Conservation (phyloP, 2,329 filamentous ascomycete genomes). For the Macrophomina phaseolina region DNA sequence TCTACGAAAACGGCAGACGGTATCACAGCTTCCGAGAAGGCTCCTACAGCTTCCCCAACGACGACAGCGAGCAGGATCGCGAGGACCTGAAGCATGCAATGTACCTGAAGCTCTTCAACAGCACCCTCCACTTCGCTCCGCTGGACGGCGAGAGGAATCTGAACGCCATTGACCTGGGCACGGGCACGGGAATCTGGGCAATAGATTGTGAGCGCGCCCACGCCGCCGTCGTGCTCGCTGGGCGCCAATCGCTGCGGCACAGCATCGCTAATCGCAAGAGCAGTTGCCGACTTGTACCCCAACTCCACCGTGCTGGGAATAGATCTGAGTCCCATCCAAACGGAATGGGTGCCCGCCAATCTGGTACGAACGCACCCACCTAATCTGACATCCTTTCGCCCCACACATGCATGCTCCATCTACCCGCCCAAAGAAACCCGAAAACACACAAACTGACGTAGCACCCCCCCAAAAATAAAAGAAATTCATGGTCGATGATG, state of each 20-base stretch:
- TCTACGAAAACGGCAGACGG: conserved; percentile 62
- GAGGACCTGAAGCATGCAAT: conserved; percentile 64
- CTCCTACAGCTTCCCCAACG: conserved; percentile 64
- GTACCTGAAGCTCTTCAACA: conserved; percentile 49
- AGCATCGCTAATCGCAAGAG: background rate
- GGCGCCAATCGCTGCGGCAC: background rate
- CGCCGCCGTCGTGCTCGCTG: background rate
- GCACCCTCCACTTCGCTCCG: conserved; percentile 60
- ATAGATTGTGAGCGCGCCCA: conserved; percentile 49
- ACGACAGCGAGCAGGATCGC: conserved; percentile 64
- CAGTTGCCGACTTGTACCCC: conserved; percentile 30
- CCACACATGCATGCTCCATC: background rate
- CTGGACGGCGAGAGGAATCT: conserved; percentile 53
- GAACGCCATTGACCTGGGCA: conserved; percentile 63
- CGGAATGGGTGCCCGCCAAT: conserved; percentile 59
- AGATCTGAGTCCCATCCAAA: conserved; percentile 43
- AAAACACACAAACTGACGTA: background rate
- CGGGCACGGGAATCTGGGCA: conserved; percentile 65
- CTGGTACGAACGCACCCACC: conserved; percentile 40
- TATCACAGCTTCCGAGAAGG: conserved; percentile 64
- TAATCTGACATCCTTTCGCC: background rate
- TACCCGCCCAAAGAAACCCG: background rate
- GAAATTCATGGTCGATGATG: conserved; percentile 62
- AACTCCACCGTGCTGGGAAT: conserved; percentile 29
- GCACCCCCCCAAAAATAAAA: background rate